These are phyloP conservation scores for Lasiosphaeriaceae sp. DNA, from an alignment of 495 filamentous ascomycete genomes.

Conservation along the genomic window DNA sequence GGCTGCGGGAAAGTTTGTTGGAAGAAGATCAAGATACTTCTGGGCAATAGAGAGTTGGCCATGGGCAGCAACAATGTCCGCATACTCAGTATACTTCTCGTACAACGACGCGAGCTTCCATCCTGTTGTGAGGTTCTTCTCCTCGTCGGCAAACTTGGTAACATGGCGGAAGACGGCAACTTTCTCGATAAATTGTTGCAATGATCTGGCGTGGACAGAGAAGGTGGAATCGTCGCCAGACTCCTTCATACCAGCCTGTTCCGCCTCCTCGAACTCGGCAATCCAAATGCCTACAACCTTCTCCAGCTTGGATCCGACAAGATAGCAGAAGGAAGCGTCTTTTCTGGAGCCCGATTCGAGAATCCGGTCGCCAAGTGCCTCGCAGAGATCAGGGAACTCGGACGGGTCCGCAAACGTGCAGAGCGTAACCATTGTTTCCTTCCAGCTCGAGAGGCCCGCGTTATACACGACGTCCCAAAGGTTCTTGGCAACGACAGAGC, in stretches of 20 bases:
- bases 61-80: slow-evolving; percentile 88
- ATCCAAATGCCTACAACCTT: slow-evolving; percentile 96
- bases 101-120: slow-evolving; percentile 92
- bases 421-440: slow-evolving; percentile 89
- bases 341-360: slow-evolving; percentile 71
- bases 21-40: slow-evolving; percentile 87
- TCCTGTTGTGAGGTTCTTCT: slow-evolving; percentile 61
- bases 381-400: slow-evolving; percentile 95
- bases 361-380: slow-evolving; percentile 88
- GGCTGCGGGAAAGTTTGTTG: slow-evolving; percentile 79
- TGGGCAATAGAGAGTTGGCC: slow-evolving; percentile 83
- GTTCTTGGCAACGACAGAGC: slow-evolving; percentile 92
- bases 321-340: slow-evolving; percentile 91
- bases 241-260: slow-evolving; percentile 67
- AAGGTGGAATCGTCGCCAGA: slow-evolving; percentile 71
- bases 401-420: slow-evolving; percentile 89
- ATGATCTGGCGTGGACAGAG: slow-evolving; percentile 81
- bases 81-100: slow-evolving; percentile 94
- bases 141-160: slow-evolving; percentile 81
- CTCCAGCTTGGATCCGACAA: slow-evolving; percentile 93
- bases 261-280: slow-evolving; percentile 75
- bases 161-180: slow-evolving; percentile 95
- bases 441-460: slow-evolving; percentile 88
- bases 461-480: slow-evolving; percentile 98
- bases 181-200: slow-evolving; percentile 96